Evolutionary conservation across 2,329 filamentous ascomycete genomes (phyloP).

Genomic region (Trichoderma pleuroti): DNA sequence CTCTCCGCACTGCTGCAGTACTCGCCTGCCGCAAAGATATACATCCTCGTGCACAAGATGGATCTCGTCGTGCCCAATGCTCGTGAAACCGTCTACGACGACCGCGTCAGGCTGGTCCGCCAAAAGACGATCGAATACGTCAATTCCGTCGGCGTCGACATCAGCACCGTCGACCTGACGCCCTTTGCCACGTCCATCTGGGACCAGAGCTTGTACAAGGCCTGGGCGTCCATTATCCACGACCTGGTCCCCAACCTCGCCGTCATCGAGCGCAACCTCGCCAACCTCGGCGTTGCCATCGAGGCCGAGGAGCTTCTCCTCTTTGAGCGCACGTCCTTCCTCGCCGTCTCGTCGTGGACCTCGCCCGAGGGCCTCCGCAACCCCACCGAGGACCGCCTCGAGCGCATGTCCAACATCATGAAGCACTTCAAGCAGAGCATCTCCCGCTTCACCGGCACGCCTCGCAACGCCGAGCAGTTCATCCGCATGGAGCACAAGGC

Average conservation of each 20-base stretch:
- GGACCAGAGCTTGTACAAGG: conserved; percentile 97
- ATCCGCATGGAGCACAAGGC: conserved; percentile 78
- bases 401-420: conserved; percentile 92
- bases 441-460: conserved; percentile 72
- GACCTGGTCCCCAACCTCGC: conserved; percentile 92
- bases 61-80: conserved; percentile 81
- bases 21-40: conserved; percentile 77
- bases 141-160: conserved; percentile 33
- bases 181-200: conserved; percentile 96
- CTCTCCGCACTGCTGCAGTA: conserved; percentile 85
- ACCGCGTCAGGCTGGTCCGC: conserved; percentile 73
- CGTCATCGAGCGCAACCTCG: conserved; percentile 82
- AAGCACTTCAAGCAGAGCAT: conserved; percentile 94
- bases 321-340: conserved; percentile 92
- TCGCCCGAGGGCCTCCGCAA: conserved; percentile 72
- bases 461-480: conserved; percentile 79
- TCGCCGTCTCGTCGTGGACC: conserved; percentile 91
- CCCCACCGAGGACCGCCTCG: conserved; percentile 87
- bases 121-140: conserved; percentile 63
- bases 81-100: conserved; percentile 78
- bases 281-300: conserved; percentile 76
- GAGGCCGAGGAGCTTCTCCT: conserved; percentile 91
- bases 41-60: conserved; percentile 98
- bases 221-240: conserved; percentile 97
- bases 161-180: conserved; percentile 60